Base-by-base conservation (phyloP, 768 basidiomycete genomes). In the Lepiota venenata region DNA sequence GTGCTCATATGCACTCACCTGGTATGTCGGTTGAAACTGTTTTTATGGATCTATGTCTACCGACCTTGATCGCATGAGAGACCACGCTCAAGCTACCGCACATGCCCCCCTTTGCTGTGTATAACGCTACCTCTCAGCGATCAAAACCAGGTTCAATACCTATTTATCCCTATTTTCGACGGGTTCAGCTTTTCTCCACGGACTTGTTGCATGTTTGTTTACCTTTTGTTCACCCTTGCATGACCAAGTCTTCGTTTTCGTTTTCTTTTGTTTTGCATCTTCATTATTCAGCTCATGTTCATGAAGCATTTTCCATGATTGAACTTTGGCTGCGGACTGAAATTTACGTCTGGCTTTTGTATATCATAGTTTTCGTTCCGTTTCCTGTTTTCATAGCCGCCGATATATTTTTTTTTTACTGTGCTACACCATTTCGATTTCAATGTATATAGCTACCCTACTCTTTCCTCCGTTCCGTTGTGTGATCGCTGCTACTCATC, bases 211-310 rank as follows among this genome's bases (percentile, higher is more conserved):
- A 7, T 36, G 38, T 50, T 50, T 50, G n/a, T n/a, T n/a, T n/a
- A n/a, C 38, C 15, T 39, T 32, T 27, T 29, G 21, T 48, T 48
- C 14, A 27, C 11, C 16, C n/a, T 47, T 44, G 48, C 47, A 39
- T 47, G 58, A 46, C 50, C 42, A 52, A 38, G 42, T 10, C 52
- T 21, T 52, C 22, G 47, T 55, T 29, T 20, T 36, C 35, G 18
- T 53, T 46, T 49, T 25, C 48, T 51, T 50, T n/a, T n/a, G n/a
- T n/a, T 56, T 52, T 32, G 37, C 35, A 52, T 39, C 22, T 38
- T 32, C 22, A 47, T 32, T 32, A 4, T 57, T 56, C 60, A 55
- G 60, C 56, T 54, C 29, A 47, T 49, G 22, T 39, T 39, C 44
- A 12, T 49, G 50, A 46, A 50, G 32, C 32, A 32, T 55, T 12